Base-by-base conservation (phyloP, 768 basidiomycete species). In the Phallus indusiatus region DNA sequence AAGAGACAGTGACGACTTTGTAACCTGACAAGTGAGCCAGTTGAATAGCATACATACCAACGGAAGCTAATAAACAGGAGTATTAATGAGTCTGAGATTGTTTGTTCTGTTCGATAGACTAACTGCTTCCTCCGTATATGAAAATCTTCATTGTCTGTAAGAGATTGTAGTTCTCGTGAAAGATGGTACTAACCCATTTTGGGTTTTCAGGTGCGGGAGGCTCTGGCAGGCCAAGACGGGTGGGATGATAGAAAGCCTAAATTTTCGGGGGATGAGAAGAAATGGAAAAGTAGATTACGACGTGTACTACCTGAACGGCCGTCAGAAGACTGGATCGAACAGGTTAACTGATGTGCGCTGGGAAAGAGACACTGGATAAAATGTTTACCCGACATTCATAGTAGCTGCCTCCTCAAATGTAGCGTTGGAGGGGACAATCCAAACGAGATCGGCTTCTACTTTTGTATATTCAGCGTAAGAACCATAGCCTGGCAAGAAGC, bases 1-100 rank as follows among this genome's bases (percentile, higher is more conserved):
- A 78, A 3, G 76, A 72, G 21, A 76, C 77, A 7, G 78, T 72
- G 18, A 76, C 69, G 50, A 80, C 74, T 22, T 71, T 71, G 59
- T 77, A 70, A 14, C 79, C 79, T 0, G 74, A 64, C 2, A 74
- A 65, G 36, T 73, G 72, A 1, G 74, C 73, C 16, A 79, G 70
- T 61, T 76, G 73, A 17, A 80, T 68, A 0, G 74, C 74, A 59
- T 64, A 71, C 28, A 67, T 64, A 0, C 74, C 74, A n/a, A 72
- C 70, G 4, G 67, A 56, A 1, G 55, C 55, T 56, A 17, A n/a
- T n/a, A n/a, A 28, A 28, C n/a, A n/a, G n/a, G n/a, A n/a, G n/a
- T 42, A 20, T 21, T 20, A 36, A 2, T 54, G 28, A 54, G 33
- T 14, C 9, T 46, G 2, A 54, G 14, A 1, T 33, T 16, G 22